Percentiles rank a stretch among this genome's conserved stretches.
phyloP scores from a whole-genome alignment of 1,284 basidiomycete species.

The Inonotus obliquus region DNA sequence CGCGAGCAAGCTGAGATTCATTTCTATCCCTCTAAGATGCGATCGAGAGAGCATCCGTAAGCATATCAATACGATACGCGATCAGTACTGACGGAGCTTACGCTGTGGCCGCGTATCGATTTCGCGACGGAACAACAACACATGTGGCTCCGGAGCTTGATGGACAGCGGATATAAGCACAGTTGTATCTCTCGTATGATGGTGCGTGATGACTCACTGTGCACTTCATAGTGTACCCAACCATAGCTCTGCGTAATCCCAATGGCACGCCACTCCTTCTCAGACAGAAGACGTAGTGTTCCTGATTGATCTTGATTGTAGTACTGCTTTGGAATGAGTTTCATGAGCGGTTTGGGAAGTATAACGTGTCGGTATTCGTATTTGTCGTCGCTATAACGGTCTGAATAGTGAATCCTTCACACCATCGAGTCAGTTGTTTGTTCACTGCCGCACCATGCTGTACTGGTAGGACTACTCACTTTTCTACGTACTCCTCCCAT shows the following conservation, averaged over 20 bases:
- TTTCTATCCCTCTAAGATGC: too few relatives aligned
- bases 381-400: constrained; percentile 77
- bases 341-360: constrained; percentile 82
- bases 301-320: constrained; percentile 76
- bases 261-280: constrained; percentile 92
- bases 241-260: constrained; percentile 95
- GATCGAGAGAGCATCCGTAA: background rate
- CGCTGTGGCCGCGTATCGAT: constrained; percentile 42
- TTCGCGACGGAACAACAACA: constrained; percentile 71
- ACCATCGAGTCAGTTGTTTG: background rate
- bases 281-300: constrained; percentile 76
- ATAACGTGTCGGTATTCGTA: constrained; percentile 93
- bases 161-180: background rate
- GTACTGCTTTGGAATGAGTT: constrained; percentile 81
- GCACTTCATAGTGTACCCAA: constrained; percentile 98
- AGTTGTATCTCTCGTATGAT: background rate
- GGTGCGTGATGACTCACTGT: constrained; percentile 54
- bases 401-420: constrained; percentile 77
- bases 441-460: background rate
- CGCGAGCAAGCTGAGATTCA: too few relatives aligned
- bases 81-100: background rate
- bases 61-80: background rate
- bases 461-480: constrained; percentile 34
- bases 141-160: constrained; percentile 84
- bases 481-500: constrained; percentile 44